Percentiles rank a stretch among this genome's conserved stretches.
Evolutionary conservation across 192 early-diverging fungal species (phyloP).

Genomic region (Coemansia furcata): DNA sequence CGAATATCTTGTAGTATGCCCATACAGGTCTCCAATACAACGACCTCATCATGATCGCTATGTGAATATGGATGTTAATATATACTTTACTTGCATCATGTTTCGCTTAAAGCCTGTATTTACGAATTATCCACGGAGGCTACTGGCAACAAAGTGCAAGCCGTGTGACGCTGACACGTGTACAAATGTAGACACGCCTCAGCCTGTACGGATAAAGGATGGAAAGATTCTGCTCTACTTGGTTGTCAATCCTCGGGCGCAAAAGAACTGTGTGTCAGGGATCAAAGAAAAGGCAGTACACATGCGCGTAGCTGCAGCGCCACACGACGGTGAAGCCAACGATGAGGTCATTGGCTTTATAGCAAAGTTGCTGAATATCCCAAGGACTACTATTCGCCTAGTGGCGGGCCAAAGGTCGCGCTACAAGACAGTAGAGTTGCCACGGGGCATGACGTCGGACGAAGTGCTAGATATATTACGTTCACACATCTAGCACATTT

Average conservation of each 20-base stretch:
- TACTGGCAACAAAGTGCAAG: neutral
- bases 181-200: neutral
- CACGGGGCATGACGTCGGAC: neutral
- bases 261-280: neutral
- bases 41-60: no score
- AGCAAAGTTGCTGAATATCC: conserved; percentile 13
- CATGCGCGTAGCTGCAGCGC: conserved; percentile 29
- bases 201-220: neutral
- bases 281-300: conserved; percentile 8
- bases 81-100: neutral
- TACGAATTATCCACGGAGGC: neutral
- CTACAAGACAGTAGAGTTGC: conserved; percentile 14
- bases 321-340: conserved; percentile 33
- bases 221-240: conserved; percentile 3
- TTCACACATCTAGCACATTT: neutral
- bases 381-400: conserved; percentile 7
- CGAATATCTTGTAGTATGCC: neutral
- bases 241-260: conserved; percentile 13
- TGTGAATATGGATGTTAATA: neutral
- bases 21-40: neutral
- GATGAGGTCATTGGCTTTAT: conserved; percentile 23
- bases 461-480: conserved; percentile 2
- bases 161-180: neutral
- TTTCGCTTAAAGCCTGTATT: neutral
- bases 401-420: conserved; percentile 11